Conservation (phyloP, 2,329 filamentous ascomycete genomes). For the Neopestalotiopsis sp. region DNA sequence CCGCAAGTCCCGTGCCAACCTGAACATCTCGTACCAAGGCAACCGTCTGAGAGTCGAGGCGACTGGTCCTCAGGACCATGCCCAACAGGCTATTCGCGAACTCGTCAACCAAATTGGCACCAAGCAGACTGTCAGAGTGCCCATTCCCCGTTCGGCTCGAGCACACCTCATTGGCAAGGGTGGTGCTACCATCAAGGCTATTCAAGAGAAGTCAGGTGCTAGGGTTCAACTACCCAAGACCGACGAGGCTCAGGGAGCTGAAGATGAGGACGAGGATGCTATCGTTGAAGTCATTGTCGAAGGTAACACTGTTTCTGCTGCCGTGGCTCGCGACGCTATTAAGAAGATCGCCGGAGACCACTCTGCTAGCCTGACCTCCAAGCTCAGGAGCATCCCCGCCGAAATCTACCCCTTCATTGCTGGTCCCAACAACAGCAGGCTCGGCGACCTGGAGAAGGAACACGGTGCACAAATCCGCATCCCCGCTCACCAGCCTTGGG, state of each 20-base stretch:
- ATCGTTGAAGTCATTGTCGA: conserved; percentile 88
- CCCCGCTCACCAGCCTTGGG: conserved; percentile 80
- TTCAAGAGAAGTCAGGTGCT: conserved; percentile 89
- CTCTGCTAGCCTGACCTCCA: conserved; percentile 80
- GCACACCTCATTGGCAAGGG: conserved; percentile 93
- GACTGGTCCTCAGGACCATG: conserved; percentile 81
- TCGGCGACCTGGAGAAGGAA: conserved; percentile 72
- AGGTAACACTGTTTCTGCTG: conserved; percentile 87
- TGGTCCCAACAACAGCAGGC: conserved; percentile 72
- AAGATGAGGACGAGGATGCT: conserved; percentile 77
- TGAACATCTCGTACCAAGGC: conserved; percentile 77
- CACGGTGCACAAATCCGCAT: conserved; percentile 83
- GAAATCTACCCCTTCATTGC: conserved; percentile 97
- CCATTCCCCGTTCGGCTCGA: conserved; percentile 82
- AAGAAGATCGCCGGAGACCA: conserved; percentile 87
- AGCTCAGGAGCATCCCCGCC: conserved; percentile 82
- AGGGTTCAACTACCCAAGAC: conserved; percentile 87
- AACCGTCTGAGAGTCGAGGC: conserved; percentile 82
- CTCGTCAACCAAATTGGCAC: conserved; percentile 86
- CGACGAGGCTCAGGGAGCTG: conserved; percentile 63
- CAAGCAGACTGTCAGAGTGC: conserved; percentile 79
- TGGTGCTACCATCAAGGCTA: conserved; percentile 86
- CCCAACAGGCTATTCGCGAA: conserved; percentile 87
- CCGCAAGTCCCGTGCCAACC: conserved; percentile 84
- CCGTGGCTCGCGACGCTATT: conserved; percentile 83